phyloP scores from a whole-genome alignment of 1,284 basidiomycete species.

The Coniferiporia sulphurascens region DNA sequence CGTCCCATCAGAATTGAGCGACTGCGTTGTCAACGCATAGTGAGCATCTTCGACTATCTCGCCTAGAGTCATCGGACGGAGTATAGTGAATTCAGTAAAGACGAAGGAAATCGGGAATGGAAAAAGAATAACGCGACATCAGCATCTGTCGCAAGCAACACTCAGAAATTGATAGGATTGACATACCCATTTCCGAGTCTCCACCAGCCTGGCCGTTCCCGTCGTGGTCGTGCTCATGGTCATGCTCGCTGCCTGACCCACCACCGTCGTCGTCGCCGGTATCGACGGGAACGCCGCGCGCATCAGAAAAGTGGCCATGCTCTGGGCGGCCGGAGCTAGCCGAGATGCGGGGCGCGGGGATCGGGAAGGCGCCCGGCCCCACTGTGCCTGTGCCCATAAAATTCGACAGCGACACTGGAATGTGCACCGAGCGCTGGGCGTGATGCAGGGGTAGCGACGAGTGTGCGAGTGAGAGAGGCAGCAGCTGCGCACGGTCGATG shows the following conservation, averaged over 20 bases:
- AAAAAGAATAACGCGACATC: neutral
- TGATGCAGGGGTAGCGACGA: too few species aligned
- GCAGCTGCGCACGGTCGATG: neutral
- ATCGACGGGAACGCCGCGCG: neutral
- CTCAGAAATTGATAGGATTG: neutral
- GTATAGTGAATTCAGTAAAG: neutral
- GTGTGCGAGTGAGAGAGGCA: neutral
- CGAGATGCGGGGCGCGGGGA: neutral
- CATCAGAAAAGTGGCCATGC: neutral
- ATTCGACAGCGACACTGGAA: neutral
- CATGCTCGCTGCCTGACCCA: neutral
- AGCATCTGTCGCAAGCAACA: neutral
- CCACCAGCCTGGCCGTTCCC: neutral
- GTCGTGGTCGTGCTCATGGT: neutral
- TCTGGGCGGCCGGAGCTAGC: neutral
- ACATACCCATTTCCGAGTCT: neutral
- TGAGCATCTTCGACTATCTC: conserved; percentile 38
- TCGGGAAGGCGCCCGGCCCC: neutral
- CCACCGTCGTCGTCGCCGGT: neutral
- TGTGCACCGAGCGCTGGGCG: too few species aligned
- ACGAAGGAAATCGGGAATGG: neutral
- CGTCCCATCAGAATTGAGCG: conserved; percentile 76
- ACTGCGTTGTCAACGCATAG: conserved; percentile 61
- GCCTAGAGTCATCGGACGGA: neutral
- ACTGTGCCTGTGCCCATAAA: neutral